Evolutionary conservation across 2,329 filamentous ascomycete species (phyloP).

Genomic region (Colletotrichum tabaci): DNA sequence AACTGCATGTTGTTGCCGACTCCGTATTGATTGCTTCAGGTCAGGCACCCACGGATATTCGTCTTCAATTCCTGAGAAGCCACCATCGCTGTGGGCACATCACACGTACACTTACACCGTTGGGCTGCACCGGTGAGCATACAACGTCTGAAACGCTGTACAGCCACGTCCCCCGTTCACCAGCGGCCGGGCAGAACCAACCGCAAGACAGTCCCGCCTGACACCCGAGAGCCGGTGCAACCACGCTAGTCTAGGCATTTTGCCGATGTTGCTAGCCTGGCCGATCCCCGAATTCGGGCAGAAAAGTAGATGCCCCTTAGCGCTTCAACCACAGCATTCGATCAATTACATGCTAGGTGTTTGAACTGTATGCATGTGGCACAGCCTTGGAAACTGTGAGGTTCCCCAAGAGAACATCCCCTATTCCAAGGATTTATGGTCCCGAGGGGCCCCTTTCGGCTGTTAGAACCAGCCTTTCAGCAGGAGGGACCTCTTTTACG

Average conservation of each 20-base stretch:
- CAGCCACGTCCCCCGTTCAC: constrained; percentile 7
- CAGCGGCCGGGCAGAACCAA: constrained; percentile 2
- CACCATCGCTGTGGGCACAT: background rate
- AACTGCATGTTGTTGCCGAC: constrained; percentile 5
- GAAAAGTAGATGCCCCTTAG: background rate
- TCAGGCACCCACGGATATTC: background rate
- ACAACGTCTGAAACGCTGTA: constrained; percentile 27
- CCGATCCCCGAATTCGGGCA: background rate
- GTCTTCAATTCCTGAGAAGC: background rate
- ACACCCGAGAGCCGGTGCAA: constrained; percentile 6
- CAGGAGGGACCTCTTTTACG: too few species aligned
- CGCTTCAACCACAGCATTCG: background rate
- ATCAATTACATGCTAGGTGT: background rate
- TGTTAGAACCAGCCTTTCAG: too few species aligned
- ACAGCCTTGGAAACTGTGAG: background rate
- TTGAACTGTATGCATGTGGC: background rate
- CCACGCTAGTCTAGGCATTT: constrained; percentile 4
- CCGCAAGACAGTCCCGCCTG: constrained; percentile 5
- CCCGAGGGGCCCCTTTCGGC: too few species aligned
- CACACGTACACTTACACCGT: background rate
- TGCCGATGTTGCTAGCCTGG: constrained; percentile 11
- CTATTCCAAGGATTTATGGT: too few species aligned
- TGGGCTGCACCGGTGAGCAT: constrained; percentile 11
- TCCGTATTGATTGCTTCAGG: background rate
- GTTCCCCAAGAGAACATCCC: too few species aligned